Percentiles rank a stretch among this genome's conserved stretches.
Conservation (phyloP, 805 yeast species). For the Cyberlindnera nakhonratchasimensis region DNA sequence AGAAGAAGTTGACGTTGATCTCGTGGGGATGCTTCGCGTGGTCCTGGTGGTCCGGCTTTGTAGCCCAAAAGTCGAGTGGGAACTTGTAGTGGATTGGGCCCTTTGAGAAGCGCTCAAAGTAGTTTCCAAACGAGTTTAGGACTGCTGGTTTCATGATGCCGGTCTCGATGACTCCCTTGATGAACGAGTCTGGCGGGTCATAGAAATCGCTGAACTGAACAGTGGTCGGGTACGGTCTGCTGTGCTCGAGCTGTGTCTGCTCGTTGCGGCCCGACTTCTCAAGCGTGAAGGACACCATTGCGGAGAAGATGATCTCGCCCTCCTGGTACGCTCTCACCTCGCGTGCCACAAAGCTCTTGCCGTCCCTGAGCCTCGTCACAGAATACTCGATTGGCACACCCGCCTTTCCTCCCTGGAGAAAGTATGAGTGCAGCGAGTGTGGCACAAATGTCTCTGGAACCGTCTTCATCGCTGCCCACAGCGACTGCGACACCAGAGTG, state of each 20-base stretch:
- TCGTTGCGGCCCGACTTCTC: constrained; percentile 6
- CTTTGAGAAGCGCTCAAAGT: constrained; percentile 32
- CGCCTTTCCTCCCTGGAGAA: constrained; percentile 52
- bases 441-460: constrained; percentile 49
- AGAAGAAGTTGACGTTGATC: constrained; percentile 16
- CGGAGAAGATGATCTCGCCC: constrained; percentile 46
- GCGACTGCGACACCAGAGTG: constrained; percentile 60
- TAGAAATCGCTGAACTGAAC: constrained; percentile 15
- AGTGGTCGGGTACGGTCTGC: constrained; percentile 17
- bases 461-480: constrained; percentile 55
- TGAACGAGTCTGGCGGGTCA: constrained; percentile 15
- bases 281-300: constrained; percentile 38
- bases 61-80: constrained; percentile 34
- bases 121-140: constrained; percentile 5
- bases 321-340: constrained; percentile 55
- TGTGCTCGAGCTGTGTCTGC: constrained; percentile 16
- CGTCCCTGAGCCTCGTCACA: constrained; percentile 51
- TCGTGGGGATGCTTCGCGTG: constrained; percentile 20
- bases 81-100: constrained; percentile 34
- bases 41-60: constrained; percentile 18
- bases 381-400: constrained; percentile 45
- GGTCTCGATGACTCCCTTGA: constrained; percentile 14
- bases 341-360: constrained; percentile 48
- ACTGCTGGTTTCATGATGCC: constrained; percentile 13
- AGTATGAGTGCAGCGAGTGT: constrained; percentile 59